Conservation (phyloP, 192 early-diverging fungal species). For the Podila verticillata region DNA sequence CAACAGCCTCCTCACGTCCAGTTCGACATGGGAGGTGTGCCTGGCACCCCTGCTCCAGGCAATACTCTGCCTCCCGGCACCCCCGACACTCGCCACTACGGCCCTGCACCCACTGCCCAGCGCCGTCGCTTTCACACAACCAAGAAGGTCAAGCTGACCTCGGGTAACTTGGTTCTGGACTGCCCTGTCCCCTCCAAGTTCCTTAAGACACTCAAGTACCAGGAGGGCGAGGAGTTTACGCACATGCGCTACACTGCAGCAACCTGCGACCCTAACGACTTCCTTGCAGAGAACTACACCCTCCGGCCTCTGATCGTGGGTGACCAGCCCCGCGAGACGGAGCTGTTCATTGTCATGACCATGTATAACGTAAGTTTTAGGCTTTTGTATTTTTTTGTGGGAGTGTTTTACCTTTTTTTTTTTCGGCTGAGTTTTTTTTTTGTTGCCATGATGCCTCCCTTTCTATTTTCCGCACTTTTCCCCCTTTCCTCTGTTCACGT, state of each 20-base stretch:
- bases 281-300: conserved; percentile 75
- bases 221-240: conserved; percentile 83
- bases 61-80: conserved; percentile 27
- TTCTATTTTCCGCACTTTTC: not conserved
- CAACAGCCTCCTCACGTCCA: conserved; percentile 29
- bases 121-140: conserved; percentile 60
- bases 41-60: conserved; percentile 1
- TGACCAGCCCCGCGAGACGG: conserved; percentile 63
- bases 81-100: conserved; percentile 49
- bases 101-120: conserved; percentile 55
- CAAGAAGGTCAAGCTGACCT: conserved; percentile 67
- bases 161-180: conserved; percentile 80
- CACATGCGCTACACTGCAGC: conserved; percentile 95
- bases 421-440: conserved; percentile 14
- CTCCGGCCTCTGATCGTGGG: conserved; percentile 70
- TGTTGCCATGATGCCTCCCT: not conserved
- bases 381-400: not conserved
- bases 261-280: conserved; percentile 89
- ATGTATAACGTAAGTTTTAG: conserved; percentile 74
- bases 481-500: not conserved
- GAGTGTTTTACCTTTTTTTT: conserved; percentile 1
- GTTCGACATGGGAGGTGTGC: conserved; percentile 29
- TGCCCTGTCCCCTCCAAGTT: conserved; percentile 72
- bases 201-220: conserved; percentile 58
- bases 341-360: conserved; percentile 86